A percentile compares a stretch with the other conserved stretches of the same genome.
These are phyloP conservation scores for Oryza meridionalis DNA, from an alignment of 176 grass and related monocot species.

Conservation along the genomic window DNA sequence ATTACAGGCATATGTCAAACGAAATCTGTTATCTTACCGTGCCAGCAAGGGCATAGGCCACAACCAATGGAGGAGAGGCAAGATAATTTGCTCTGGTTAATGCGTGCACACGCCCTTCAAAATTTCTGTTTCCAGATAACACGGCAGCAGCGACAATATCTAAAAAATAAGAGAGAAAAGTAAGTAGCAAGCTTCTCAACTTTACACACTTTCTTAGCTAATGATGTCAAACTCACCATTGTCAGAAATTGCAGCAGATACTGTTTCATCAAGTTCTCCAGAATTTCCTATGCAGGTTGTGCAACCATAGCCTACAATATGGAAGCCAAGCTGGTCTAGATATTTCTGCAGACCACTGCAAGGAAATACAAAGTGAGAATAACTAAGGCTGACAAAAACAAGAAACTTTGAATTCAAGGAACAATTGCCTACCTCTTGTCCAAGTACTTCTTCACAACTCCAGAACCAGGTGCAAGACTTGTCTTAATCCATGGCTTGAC, in stretches of 20 bases:
- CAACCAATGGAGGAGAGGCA: constrained; percentile 93
- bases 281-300: constrained; percentile 99
- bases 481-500: constrained; percentile 99
- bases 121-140: constrained; percentile 96
- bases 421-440: constrained; percentile 70
- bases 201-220: constrained; percentile 9
- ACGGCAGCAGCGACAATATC: constrained; percentile 97
- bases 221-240: constrained; percentile 61
- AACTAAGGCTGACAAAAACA: constrained; percentile 7
- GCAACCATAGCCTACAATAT: constrained; percentile 98
- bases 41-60: constrained; percentile 97
- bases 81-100: constrained; percentile 98
- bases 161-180: constrained; percentile 43
- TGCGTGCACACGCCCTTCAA: constrained; percentile 94
- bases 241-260: constrained; percentile 80
- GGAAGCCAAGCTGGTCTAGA: constrained; percentile 88
- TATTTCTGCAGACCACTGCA: constrained; percentile 93
- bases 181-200: constrained; percentile 8
- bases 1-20: constrained; percentile 10
- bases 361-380: constrained; percentile 25
- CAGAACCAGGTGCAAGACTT: constrained; percentile 96
- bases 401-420: neutral
- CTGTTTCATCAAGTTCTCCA: constrained; percentile 86
- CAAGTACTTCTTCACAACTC: constrained; percentile 91
- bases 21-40: constrained; percentile 57